Evolutionary conservation across 2,329 filamentous ascomycete genomes (phyloP), one percentile per base, ranked within the genome.

Genomic region (Byssothecium circinans): DNA sequence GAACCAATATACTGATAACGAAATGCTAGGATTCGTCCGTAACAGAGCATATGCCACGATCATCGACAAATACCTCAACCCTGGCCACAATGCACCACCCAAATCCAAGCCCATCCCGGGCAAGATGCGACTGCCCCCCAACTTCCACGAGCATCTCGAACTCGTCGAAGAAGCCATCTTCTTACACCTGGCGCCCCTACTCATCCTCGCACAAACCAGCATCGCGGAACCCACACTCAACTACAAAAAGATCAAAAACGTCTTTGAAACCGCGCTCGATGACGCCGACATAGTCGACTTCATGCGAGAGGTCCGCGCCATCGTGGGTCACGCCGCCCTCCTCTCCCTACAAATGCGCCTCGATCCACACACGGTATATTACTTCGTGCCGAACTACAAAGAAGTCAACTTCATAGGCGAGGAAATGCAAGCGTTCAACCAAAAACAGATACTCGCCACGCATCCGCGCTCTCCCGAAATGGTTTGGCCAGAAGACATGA

Each of bases 291-390:
- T 25, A 1, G 2, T 30, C 30, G 29, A 1, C 2, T 41, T 41
- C 25, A 11, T 30, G 23, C 10, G 17, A 30, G 41, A 35, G 10
- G 50, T 66, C 11, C 49, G 46, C 38, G 34, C 6, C 11, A 44
- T 62, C 49, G 45, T 56, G 36, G 33, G 44, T 14, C 27, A 40
- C n/a, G 58, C 65, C 18, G 65, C 45, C 6, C 33, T 66, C 0
- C 50, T 68, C 10, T 51, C 47, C 34, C 52, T 69, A 0, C 37
- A 49, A 29, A 67, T 69, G 62, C 58, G 53, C 18, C 23, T 57
- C 5, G 60, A 65, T 36, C 35, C 50, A 0, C 52, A 61, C 46
- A 69, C 65, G 2, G 56, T 55, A 2, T 70, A 70, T 55, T 46
- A 60, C 56, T 51, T 64, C 45, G 34, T 41, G 1, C 62, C 62